A percentile compares a stretch with the other conserved stretches of the same genome.
Conservation (phyloP, 2,329 filamentous ascomycete genomes). For the Bipolaris cookei region DNA sequence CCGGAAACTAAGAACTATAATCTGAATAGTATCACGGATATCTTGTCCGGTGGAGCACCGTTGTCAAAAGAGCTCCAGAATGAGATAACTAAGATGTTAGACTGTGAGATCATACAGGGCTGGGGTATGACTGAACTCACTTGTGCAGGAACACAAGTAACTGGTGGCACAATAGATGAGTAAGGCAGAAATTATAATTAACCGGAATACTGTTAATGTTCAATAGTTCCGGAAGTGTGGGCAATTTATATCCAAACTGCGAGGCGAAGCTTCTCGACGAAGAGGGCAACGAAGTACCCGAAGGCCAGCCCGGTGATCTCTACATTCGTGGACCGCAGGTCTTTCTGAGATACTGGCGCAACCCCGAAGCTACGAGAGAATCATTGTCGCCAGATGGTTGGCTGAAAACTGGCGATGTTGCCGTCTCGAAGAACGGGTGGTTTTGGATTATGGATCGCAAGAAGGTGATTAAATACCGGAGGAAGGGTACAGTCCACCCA, state of each 20-base stretch:
- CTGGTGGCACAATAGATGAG: constrained; percentile 44
- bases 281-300: constrained; percentile 50
- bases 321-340: constrained; percentile 51
- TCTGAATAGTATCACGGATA: constrained; percentile 49
- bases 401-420: constrained; percentile 48
- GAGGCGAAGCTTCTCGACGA: constrained; percentile 53
- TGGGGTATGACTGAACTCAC: constrained; percentile 55
- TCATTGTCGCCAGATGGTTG: constrained; percentile 48
- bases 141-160: constrained; percentile 49
- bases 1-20: constrained; percentile 52
- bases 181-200: constrained; percentile 20
- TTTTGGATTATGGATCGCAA: constrained; percentile 50
- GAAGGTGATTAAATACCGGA: constrained; percentile 27
- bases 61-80: constrained; percentile 53
- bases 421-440: constrained; percentile 42
- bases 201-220: not conserved
- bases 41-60: constrained; percentile 53
- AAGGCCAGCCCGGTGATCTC: constrained; percentile 49
- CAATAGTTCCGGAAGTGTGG: constrained; percentile 48
- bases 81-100: constrained; percentile 45
- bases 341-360: constrained; percentile 52
- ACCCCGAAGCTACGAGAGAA: constrained; percentile 49
- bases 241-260: constrained; percentile 50
- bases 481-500: not conserved
- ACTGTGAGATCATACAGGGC: constrained; percentile 48